Evolutionary conservation across 208 protist genomes (phyloP), one percentile per base, ranked within the genome.

Genomic region (Crithidia acanthocephali): DNA sequence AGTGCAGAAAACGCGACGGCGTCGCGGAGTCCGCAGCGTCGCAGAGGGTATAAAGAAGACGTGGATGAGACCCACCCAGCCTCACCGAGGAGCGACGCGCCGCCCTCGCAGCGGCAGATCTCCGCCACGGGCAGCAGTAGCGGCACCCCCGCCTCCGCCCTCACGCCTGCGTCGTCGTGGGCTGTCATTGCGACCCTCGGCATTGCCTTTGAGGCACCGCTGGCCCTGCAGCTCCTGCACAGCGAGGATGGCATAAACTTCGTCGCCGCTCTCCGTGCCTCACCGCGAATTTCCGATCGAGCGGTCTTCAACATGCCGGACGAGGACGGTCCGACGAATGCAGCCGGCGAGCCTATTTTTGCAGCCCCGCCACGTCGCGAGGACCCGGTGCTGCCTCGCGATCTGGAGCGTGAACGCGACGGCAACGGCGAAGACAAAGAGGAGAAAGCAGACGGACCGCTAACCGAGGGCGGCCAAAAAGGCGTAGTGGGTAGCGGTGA

Each of bases 201-300:
- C 48, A 65, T 83, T 27, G 55, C 48, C 11, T 48, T 57, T 3
- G 79, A 83, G 68, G 32, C 70, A 1, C 58, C 68, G 32, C 79
- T 83, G 50, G 79, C 68, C 22, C 60, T 83, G 32, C 72, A 77
- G 44, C 68, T 83, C 18, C 48, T 47, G 25, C 59, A 16, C 35
- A 40, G 23, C 22, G 61, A 72, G 3, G 76, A 82, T 18, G 76
- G 71, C 8, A 37, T 56, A 2, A 52, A 40, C 42, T 74, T 82
- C 51, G 76, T 75, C 2, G 35, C 42, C 2, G 69, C 76, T 20
- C 71, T 76, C 20, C 71, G 71, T 7, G 44, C 20, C 10, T 60
- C 62, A 1, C 33, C 71, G 44, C 22, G 59, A 0, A 62, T 67
- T 8, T 68, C 66, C 1, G 35, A 33, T 2, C 16, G 20, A 2